Percentiles rank a stretch among this genome's conserved stretches.
Evolutionary conservation across 129 eudicot genomes (phyloP).

Genomic region (Cynara cardunculus): DNA sequence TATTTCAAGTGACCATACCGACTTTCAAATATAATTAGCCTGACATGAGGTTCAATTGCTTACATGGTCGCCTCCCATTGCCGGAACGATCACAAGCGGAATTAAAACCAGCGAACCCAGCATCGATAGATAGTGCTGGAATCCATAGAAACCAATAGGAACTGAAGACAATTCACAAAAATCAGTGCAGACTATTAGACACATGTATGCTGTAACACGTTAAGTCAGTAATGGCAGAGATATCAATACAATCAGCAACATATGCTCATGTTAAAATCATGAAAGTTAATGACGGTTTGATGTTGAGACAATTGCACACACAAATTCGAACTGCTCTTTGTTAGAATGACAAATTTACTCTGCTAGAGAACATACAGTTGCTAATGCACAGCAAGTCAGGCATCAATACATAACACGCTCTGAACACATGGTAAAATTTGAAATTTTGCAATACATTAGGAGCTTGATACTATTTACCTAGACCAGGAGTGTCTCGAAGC

Average conservation of each 20-base stretch:
- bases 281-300: background rate
- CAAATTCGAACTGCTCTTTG: background rate
- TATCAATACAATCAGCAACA: background rate
- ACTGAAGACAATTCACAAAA: conserved; percentile 48
- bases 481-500: conserved; percentile 95
- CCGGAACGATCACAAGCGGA: conserved; percentile 97
- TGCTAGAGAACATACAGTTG: background rate
- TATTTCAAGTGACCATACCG: background rate
- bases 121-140: conserved; percentile 85
- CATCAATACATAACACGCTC: background rate
- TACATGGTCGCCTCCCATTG: conserved; percentile 96
- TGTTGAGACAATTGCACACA: background rate
- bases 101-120: conserved; percentile 79
- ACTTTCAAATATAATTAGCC: background rate
- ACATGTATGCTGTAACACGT: background rate
- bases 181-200: background rate
- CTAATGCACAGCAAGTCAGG: background rate
- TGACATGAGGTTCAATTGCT: conserved; percentile 29
- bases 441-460: conserved; percentile 6
- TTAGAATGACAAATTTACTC: background rate
- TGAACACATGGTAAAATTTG: background rate
- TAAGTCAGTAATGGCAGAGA: background rate
- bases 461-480: conserved; percentile 49
- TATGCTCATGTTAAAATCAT: background rate
- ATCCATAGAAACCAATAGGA: conserved; percentile 84